phyloP scores from a whole-genome alignment of 176 grass and related monocot species.

The Zoysia pacifica region DNA sequence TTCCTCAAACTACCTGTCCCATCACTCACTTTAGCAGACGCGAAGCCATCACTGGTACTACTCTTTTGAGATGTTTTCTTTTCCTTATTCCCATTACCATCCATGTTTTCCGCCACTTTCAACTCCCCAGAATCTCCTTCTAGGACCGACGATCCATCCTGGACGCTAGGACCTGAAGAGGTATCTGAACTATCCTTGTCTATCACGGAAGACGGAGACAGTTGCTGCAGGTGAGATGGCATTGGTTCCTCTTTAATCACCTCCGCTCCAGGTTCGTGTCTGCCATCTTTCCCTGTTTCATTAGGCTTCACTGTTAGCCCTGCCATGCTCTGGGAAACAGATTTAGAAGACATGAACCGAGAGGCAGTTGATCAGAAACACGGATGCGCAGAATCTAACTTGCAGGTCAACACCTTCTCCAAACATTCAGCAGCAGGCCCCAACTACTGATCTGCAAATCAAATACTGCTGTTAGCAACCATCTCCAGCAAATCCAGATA shows the following conservation, averaged over 20 bases:
- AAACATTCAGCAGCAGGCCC: slow-evolving; percentile 7
- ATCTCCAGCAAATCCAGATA: slow-evolving; percentile 17
- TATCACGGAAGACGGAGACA: slow-evolving; percentile 33
- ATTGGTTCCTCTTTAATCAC: slow-evolving; percentile 9
- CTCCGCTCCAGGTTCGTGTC: slow-evolving; percentile 13
- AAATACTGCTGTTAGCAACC: slow-evolving; percentile 14
- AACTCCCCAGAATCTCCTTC: slow-evolving; percentile 51
- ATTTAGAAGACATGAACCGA: slow-evolving; percentile 38
- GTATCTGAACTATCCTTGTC: slow-evolving; percentile 47
- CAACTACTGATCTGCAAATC: slow-evolving; percentile 37
- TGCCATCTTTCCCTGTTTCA: slow-evolving; percentile 41
- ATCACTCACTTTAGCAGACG: slow-evolving; percentile 86
- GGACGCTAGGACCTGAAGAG: slow-evolving; percentile 29
- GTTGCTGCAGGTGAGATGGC: slow-evolving; percentile 35
- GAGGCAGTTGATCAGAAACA: slow-evolving; percentile 23
- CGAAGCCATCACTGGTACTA: slow-evolving; percentile 73
- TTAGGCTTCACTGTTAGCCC: slow-evolving; percentile 28
- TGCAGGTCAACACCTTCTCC: slow-evolving; percentile 16
- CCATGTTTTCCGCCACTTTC: slow-evolving; percentile 43
- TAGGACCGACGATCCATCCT: slow-evolving; percentile 29
- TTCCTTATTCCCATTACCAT: slow-evolving; percentile 59
- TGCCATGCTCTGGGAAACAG: slow-evolving; percentile 15
- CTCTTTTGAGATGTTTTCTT: slow-evolving; percentile 74
- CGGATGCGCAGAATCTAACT: neutral
- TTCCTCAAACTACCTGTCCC: slow-evolving; percentile 75